Base-by-base conservation (phyloP, 257 asterid genomes). In the Eucommia ulmoides region DNA sequence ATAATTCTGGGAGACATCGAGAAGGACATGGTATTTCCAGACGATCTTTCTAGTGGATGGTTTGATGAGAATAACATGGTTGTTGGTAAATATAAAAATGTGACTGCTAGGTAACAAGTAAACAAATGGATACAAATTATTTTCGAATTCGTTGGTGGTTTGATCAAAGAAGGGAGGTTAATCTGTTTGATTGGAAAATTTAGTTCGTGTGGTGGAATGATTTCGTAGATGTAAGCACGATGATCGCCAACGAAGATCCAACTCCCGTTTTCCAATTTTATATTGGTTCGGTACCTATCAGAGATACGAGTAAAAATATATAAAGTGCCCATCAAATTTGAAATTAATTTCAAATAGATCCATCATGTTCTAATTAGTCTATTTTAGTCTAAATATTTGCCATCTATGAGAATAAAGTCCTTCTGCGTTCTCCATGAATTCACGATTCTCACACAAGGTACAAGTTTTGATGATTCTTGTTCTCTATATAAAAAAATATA, bases 81-180 rank as follows among this genome's bases (percentile, higher is more conserved):
- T 68, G 46, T 86, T 91, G 0, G 98, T 88, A 24, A 91, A 86
- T 0, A 91, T 49, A 53, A 67, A 86, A 54, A 91, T 66, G 60
- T 79, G 83, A 4, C 96, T 94, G 20, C 83, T 83, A 3, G 98
- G 94, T 8, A 91, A 80, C 33, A 91, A 81, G 70, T 78, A 73
- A 49, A 83, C 81, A 22, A 89, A 89, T 0, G 95, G 93, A 53
- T 78, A 86, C 18, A 86, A 81, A 38, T 91, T 91, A 73, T 86
- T 79, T 53, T 91, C 98, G 9, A 76, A 75, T 0, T 59, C 76
- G 1, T 72, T 91, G 1, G 42, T 50, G 1, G 92, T 77, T 1
- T 86, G 83, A 2, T 17, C 52, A 1, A 91, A 81, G 53, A 91
- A 55, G 0, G 91, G 6, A 91, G 66, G 3, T 60, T 80, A 9